Base-by-base conservation (phyloP, 768 basidiomycete species). In the Tricholoma terreum region DNA sequence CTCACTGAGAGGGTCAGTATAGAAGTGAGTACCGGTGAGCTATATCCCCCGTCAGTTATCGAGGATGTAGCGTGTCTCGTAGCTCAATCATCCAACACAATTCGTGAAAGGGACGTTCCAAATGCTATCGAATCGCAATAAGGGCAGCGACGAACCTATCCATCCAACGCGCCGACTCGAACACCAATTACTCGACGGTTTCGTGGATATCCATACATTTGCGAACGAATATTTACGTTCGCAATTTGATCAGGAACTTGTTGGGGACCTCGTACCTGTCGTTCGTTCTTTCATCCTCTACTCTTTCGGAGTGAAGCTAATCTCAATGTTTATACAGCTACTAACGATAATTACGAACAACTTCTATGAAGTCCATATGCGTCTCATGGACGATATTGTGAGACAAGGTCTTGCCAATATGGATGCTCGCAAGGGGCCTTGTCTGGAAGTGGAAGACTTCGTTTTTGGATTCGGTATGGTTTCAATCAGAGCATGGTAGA, bases 301-400 rank as follows among this genome's bases (percentile, higher is more conserved):
- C n/a, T n/a, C 21, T 49, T 21, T 22, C 12, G 35, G n/a, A 2
- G 31, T 43, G 27, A 22, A 5, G 33, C 22, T 35, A 34, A 36
- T 21, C 34, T 4, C 0, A 46, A 7, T 50, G 1, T 22, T 19
- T 15, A 15, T 21, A 17, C 14, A 65, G 63, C 52, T 65, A 6
- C 24, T 65, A 19, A 62, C 57, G 11, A 56, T 62, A 19, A 35
- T 62, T 33, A 36, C 54, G 19, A 58, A 60, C 53, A 62, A 62
- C 49, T 60, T 64, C 55, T 64, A 62, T 52, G 61, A 64, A 50
- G 58, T 54, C 10, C 54, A 60, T 17, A 56, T 58, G 45, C 58
- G 52, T 11, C 54, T 62, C 19, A 59, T 65, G 48, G 63, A 65
- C 40, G 27, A 27, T 21, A 59, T 65, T 49, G 24, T 55, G 17